Conservation (phyloP, 192 early-diverging fungal species). For the Obelidium mucronatum region DNA sequence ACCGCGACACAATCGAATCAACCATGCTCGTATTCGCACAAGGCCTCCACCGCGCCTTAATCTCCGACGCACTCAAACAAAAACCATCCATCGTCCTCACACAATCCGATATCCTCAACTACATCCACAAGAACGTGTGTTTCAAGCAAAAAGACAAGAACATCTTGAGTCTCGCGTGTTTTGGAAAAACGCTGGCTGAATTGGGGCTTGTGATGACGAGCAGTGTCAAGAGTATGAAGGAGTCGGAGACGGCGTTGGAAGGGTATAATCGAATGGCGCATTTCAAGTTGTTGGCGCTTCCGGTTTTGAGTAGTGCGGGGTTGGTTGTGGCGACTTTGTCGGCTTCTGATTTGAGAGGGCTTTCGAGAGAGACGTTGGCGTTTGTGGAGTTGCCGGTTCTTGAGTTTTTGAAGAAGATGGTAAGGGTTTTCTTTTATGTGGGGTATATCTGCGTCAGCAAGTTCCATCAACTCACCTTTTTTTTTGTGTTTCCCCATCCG, state of each 20-base stretch:
- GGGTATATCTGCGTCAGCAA: slow-evolving; percentile 1
- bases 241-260: slow-evolving; percentile 53
- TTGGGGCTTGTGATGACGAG: slow-evolving; percentile 33
- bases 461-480: slow-evolving; percentile 3
- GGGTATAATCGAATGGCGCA: slow-evolving; percentile 63
- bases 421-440: slow-evolving; percentile 3
- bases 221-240: slow-evolving; percentile 47
- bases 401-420: slow-evolving; percentile 61
- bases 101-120: slow-evolving; percentile 67
- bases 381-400: slow-evolving; percentile 51
- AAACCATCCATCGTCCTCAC: slow-evolving; percentile 57
- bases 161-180: slow-evolving; percentile 50
- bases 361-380: slow-evolving; percentile 51
- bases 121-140: slow-evolving; percentile 38
- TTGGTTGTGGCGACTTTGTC: slow-evolving; percentile 54
- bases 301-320: slow-evolving; percentile 57
- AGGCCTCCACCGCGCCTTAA: slow-evolving; percentile 64
- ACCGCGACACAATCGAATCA: slow-evolving; percentile 46
- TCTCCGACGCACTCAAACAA: slow-evolving; percentile 53
- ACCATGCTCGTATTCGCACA: slow-evolving; percentile 55
- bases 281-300: slow-evolving; percentile 58
- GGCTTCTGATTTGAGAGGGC: slow-evolving; percentile 58
- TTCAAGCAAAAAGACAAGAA: not conserved
- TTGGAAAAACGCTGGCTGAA: slow-evolving; percentile 43
- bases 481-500: slow-evolving; percentile 7